Evolutionary conservation across 2,329 filamentous ascomycete species (phyloP), one percentile per base, ranked within the genome.

Genomic region (Botrytis fabae): DNA sequence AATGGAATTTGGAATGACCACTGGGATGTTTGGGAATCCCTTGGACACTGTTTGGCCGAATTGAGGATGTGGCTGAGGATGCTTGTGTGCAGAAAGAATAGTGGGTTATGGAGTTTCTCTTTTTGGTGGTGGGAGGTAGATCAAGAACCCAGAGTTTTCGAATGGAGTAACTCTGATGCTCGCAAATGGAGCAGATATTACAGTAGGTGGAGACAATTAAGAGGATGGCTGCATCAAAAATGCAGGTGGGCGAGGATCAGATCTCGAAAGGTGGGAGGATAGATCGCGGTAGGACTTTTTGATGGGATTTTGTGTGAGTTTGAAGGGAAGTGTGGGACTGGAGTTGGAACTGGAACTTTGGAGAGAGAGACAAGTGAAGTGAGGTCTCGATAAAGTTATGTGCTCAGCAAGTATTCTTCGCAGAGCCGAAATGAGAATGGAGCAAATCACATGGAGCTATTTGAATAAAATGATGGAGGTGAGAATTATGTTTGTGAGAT

Each of bases 1-100:
- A 75, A 71, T 54, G 54, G 38, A 69, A 60, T 35, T 69, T 70
- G 71, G 74, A 70, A 71, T 74, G 59, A 28, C n/a, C 28, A 48
- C 61, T 46, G 69, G 57, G 70, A 16, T 66, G 65, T 28, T 63
- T 44, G 32, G 40, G 8, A 18, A 63, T 42, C 38, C 40, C 61
- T 63, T 16, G 61, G 25, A 42, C 61, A 18, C 6, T 63, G 61
- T 44, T 42, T 40, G 35, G 60, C 18, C 38, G 63, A 51, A 38
- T 65, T 51, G 44, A 46, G 40, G 16, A 38, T 65, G 44, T 65
- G 63, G 63, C 44, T 48, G 63, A 38, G 51, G 63, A 65, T 51
- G 63, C 63, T 65, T 65, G 44, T 65, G 25, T 65, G 44, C 63
- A 65, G 61, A 65, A 65, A 48, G 35, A 65, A 48, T 14, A 65